Percentiles rank a stretch among this genome's conserved stretches.
These are phyloP conservation scores for Lithocarpus polystachyus DNA, from an alignment of 306 rosid genomes.

Conservation along the genomic window DNA sequence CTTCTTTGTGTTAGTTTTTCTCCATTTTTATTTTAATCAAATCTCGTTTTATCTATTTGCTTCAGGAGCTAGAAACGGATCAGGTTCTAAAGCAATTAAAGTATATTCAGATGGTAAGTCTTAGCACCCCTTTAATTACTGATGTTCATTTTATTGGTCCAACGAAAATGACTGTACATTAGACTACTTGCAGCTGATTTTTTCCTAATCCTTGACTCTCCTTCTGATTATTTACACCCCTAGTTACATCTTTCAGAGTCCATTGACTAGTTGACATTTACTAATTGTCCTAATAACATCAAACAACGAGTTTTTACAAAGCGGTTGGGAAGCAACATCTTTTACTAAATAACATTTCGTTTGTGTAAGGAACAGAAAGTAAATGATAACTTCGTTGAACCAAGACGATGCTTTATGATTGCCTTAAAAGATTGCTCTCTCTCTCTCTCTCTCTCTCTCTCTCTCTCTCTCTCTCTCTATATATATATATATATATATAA, in stretches of 20 bases:
- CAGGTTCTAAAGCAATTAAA: constrained; percentile 73
- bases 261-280: not conserved
- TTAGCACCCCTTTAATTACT: constrained; percentile 5
- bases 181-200: not conserved
- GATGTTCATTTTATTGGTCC: not conserved
- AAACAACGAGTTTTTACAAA: not conserved
- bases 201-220: not conserved
- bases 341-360: not conserved
- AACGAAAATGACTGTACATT: not conserved
- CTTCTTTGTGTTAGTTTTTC: not conserved
- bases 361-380: not conserved
- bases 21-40: not conserved
- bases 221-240: not conserved
- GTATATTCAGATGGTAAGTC: constrained; percentile 71
- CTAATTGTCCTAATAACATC: not conserved
- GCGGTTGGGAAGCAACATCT: not conserved
- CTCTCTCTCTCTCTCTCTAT: not conserved
- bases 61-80: constrained; percentile 80
- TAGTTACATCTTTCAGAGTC: not conserved
- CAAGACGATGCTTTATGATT: not conserved
- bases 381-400: not conserved
- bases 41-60: constrained; percentile 10
- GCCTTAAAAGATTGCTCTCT: not conserved
- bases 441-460: constrained; percentile 2
- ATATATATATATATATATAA: not conserved